Percentiles rank a stretch among this genome's conserved stretches.
Conservation (phyloP, 2,329 filamentous ascomycete species). For the Pseudocercospora eumusae region DNA sequence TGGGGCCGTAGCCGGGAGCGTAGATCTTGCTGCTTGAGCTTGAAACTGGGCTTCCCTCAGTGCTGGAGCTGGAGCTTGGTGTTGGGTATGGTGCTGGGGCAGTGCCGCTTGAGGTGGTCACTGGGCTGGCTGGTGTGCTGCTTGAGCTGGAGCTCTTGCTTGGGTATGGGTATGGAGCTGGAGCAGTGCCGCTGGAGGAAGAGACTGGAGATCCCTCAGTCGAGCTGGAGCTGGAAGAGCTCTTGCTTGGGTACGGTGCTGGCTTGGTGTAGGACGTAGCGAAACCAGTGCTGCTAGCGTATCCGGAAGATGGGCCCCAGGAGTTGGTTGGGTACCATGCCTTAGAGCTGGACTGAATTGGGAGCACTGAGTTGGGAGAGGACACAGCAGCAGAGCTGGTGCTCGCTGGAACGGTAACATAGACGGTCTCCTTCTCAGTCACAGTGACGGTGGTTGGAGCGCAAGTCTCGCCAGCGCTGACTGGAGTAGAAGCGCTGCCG, state of each 20-base stretch:
- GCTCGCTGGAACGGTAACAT: conserved; percentile 31
- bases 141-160: conserved; percentile 14
- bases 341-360: conserved; percentile 29
- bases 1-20: conserved; percentile 17
- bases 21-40: conserved; percentile 10
- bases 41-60: conserved; percentile 2
- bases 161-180: conserved; percentile 15
- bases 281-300: conserved; percentile 22
- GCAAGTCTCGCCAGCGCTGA: conserved; percentile 28
- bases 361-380: conserved; percentile 21
- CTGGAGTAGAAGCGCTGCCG: conserved; percentile 18
- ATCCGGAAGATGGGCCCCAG: conserved; percentile 17
- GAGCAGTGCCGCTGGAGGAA: conserved; percentile 8
- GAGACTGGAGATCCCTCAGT: conserved; percentile 8
- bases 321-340: conserved; percentile 27
- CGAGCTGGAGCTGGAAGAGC: conserved; percentile 8
- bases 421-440: conserved; percentile 39
- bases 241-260: conserved; percentile 9
- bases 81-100: conserved; percentile 10
- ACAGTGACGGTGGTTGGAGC: conserved; percentile 38
- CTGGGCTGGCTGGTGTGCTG: not conserved
- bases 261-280: conserved; percentile 23
- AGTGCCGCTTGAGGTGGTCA: conserved; percentile 8
- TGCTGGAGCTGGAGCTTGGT: conserved; percentile 17
- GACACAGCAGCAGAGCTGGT: conserved; percentile 3